Conservation (phyloP, 83 land plant genomes). For the Thuja plicata region DNA sequence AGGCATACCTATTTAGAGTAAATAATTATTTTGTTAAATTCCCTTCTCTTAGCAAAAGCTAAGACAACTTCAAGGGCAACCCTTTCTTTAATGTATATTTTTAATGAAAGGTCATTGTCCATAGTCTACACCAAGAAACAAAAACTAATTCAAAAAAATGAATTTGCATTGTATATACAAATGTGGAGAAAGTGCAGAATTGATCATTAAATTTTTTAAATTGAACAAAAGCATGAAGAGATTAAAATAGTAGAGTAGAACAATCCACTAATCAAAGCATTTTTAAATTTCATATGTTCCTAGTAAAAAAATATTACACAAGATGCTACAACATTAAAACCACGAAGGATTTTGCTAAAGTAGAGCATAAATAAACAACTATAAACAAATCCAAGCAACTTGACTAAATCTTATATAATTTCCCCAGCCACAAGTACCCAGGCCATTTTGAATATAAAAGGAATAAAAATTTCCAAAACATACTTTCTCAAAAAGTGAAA, state of each 20-base stretch:
- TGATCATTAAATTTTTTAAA: not conserved
- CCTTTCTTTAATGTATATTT: slow-evolving; percentile 95
- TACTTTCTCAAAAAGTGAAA: too few species aligned
- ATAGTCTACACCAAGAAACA: slow-evolving; percentile 62
- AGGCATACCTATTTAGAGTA: slow-evolving; percentile 92
- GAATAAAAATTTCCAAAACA: too few species aligned
- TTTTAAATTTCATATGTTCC: not conserved
- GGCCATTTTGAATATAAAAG: too few species aligned
- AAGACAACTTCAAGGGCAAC: slow-evolving; percentile 98
- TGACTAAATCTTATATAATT: not conserved
- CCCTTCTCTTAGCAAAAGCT: slow-evolving; percentile 95
- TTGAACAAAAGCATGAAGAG: not conserved
- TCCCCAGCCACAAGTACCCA: too few species aligned
- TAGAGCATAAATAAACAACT: not conserved
- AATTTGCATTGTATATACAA: not conserved
- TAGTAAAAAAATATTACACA: not conserved
- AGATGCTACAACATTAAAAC: not conserved
- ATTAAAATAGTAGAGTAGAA: not conserved
- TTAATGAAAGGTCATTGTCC: slow-evolving; percentile 96
- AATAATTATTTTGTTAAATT: slow-evolving; percentile 94
- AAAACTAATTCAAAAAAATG: not conserved
- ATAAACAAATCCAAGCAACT: not conserved
- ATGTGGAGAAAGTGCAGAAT: not conserved
- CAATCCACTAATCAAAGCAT: not conserved
- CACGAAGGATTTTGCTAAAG: not conserved